Conservation (phyloP, 2,329 filamentous ascomycete genomes). For the Leptodontidium sp. region DNA sequence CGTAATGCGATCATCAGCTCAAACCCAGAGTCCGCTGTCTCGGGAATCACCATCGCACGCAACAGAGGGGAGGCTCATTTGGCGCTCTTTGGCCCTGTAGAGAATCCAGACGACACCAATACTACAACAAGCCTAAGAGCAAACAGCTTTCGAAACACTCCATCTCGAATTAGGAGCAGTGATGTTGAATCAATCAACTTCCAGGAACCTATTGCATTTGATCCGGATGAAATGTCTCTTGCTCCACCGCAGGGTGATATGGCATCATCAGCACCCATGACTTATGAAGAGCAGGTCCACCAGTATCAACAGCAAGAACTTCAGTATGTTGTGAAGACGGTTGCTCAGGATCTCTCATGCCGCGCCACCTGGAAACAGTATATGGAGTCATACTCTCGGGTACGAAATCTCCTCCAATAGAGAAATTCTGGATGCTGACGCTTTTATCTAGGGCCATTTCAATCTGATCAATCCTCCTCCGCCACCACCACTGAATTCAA, state of each 20-base stretch:
- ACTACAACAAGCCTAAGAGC: background rate
- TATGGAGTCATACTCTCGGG: conserved; percentile 33
- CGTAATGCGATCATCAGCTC: background rate
- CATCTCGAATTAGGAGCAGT: background rate
- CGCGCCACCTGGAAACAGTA: conserved; percentile 29
- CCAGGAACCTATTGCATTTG: background rate
- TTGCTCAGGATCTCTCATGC: conserved; percentile 14
- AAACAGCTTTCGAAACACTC: background rate
- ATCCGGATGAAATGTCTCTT: background rate
- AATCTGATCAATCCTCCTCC: conserved; percentile 48
- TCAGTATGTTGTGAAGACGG: conserved; percentile 17
- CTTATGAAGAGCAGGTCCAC: background rate
- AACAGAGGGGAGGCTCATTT: conserved; percentile 19
- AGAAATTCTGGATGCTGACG: background rate
- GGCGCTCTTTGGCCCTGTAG: background rate
- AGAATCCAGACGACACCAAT: background rate
- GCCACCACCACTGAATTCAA: conserved; percentile 41
- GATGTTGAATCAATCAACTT: background rate
- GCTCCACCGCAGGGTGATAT: background rate
- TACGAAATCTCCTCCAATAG: conserved; percentile 11
- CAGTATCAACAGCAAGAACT: conserved; percentile 23
- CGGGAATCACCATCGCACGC: conserved; percentile 19
- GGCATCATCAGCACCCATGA: background rate
- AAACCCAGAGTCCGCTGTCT: conserved; percentile 12
- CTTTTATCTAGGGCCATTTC: conserved; percentile 44